Evolutionary conservation across 495 filamentous ascomycete species (phyloP), one percentile per base, ranked within the genome.

Genomic region (Penicillium canescens): DNA sequence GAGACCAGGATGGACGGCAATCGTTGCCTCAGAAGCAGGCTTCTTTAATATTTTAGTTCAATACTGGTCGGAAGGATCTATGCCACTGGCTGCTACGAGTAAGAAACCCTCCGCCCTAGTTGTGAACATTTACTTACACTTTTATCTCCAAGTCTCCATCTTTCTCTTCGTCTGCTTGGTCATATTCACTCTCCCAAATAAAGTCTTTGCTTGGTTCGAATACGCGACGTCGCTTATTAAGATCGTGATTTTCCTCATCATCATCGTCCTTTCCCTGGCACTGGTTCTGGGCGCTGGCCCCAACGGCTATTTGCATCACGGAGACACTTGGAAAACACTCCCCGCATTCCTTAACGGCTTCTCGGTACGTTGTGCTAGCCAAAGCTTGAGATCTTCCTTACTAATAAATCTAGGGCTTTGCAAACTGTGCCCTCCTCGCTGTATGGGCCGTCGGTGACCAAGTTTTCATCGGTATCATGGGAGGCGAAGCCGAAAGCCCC

Each of bases 231-330:
- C 67, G 2, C 43, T 70, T 4, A 49, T 70, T 7, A 73, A 71
- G 35, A 63, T 71, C 26, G 13, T 65, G 9, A n/a, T 63, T 12
- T 59, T 73, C 24, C 47, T 74, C 16, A 42, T 70, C 28, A 57
- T 72, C 41, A 67, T 74, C 11, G 31, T 66, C 3, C 9, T 65
- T 4, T 56, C 50, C 3, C 10, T 69, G 1, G 67, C 67, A 0
- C 20, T 70, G 2, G 58, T 71, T 11, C 42, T 52, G n/a, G 68
- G 68, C 3, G 68, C 68, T 12, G 69, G 68, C 4, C 60, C 68
- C 0, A 21, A 54, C 5, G 68, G 68, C 9, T 54, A 34, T 10
- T 47, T 68, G 14, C 59, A 66, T 20, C 36, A 66, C 45, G 68
- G 63, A 35, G 42, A 58, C n/a, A 62, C 60, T n/a, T 73, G 66